Conservation (phyloP, 352 stramenopile species). For the Pythium myriotylum region DNA sequence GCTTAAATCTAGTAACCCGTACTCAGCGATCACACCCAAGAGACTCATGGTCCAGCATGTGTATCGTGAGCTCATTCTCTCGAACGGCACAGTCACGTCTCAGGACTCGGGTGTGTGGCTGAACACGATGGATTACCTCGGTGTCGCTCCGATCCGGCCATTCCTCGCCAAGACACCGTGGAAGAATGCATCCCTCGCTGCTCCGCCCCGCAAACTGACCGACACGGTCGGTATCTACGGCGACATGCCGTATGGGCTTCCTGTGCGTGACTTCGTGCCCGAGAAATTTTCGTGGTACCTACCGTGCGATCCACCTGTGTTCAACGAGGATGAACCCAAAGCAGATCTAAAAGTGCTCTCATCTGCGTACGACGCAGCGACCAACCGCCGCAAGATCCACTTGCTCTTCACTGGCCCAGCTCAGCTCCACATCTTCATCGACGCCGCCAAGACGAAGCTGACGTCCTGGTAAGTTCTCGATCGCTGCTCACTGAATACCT, state of each 20-base stretch:
- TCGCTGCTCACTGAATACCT: too few species aligned
- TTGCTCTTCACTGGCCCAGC: constrained; percentile 68
- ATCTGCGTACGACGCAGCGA: constrained; percentile 49
- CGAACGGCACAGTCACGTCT: constrained; percentile 44
- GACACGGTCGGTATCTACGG: constrained; percentile 67
- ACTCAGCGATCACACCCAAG: constrained; percentile 71
- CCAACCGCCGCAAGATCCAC: constrained; percentile 61
- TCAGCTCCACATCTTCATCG: constrained; percentile 77
- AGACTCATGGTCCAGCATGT: constrained; percentile 75
- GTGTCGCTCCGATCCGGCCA: constrained; percentile 49
- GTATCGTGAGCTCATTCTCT: constrained; percentile 48
- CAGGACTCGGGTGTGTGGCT: constrained; percentile 70
- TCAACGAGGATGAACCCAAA: constrained; percentile 12
- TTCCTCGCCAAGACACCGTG: constrained; percentile 55
- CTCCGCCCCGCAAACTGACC: constrained; percentile 35
- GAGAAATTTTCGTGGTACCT: constrained; percentile 78
- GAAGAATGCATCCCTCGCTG: constrained; percentile 40
- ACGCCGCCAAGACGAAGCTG: constrained; percentile 63
- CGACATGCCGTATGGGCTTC: constrained; percentile 67
- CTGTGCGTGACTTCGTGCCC: constrained; percentile 65
- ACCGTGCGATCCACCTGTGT: constrained; percentile 30
- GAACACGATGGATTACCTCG: constrained; percentile 71
- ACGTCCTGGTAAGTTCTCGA: constrained; percentile 61
- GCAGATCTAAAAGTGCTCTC: constrained; percentile 52
- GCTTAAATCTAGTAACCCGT: constrained; percentile 58